Conservation (phyloP, 2,329 filamentous ascomycete genomes). For the Aspergillus luchuensis region DNA sequence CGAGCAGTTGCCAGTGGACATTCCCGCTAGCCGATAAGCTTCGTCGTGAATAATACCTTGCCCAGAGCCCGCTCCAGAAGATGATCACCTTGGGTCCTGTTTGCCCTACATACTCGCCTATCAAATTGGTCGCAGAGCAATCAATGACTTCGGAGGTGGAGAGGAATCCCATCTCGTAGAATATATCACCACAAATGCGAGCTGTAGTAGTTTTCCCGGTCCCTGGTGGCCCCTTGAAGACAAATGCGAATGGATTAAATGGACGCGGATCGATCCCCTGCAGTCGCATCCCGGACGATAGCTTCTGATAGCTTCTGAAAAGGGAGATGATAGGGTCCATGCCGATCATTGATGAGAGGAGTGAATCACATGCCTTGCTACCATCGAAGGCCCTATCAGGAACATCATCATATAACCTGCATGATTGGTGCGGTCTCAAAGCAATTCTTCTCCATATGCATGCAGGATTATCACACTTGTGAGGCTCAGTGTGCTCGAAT, state of each 20-base stretch:
- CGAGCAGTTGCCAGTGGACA: slow-evolving; percentile 29
- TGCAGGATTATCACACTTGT: too few species aligned
- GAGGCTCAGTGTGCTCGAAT: too few species aligned
- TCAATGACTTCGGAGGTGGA: slow-evolving; percentile 60
- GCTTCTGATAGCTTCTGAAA: not conserved
- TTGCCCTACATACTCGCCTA: slow-evolving; percentile 67
- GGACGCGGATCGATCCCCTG: not conserved
- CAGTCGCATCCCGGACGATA: not conserved
- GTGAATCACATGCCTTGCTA: not conserved
- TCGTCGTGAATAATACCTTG: slow-evolving; percentile 67
- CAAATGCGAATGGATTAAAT: slow-evolving; percentile 3
- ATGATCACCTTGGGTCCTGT: slow-evolving; percentile 64
- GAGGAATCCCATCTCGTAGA: slow-evolving; percentile 71
- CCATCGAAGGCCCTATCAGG: not conserved
- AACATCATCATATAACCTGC: too few species aligned
- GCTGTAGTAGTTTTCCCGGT: slow-evolving; percentile 74
- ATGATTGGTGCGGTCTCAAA: too few species aligned
- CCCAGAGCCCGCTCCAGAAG: slow-evolving; percentile 63
- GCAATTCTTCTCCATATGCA: too few species aligned
- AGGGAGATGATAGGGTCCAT: not conserved
- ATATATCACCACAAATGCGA: slow-evolving; percentile 68
- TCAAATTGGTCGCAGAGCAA: slow-evolving; percentile 66
- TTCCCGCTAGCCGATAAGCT: slow-evolving; percentile 61
- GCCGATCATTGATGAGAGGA: not conserved
- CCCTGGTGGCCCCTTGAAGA: slow-evolving; percentile 34